Evolutionary conservation across 495 filamentous ascomycete species (phyloP).

Genomic region (Chaetomium fimeti): DNA sequence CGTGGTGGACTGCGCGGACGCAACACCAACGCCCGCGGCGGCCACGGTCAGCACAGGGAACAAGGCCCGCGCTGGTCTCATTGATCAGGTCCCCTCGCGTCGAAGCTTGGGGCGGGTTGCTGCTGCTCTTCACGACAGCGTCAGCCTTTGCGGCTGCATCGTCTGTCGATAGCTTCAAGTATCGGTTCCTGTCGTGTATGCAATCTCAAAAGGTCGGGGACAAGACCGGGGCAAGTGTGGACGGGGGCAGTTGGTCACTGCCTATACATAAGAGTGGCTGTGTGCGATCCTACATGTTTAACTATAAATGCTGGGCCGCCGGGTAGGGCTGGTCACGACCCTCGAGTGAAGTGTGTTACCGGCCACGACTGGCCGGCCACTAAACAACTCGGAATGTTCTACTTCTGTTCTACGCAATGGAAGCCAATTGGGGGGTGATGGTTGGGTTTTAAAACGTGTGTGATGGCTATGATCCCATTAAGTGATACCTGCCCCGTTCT

Average conservation of each 20-base stretch:
- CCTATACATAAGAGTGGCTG: background rate
- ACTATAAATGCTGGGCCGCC: background rate
- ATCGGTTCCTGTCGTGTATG: background rate
- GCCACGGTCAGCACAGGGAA: slow-evolving; percentile 15
- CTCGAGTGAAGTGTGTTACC: background rate
- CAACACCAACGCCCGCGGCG: slow-evolving; percentile 12
- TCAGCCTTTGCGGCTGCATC: slow-evolving; percentile 8
- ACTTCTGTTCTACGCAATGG: too few relatives aligned
- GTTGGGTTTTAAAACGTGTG: background rate
- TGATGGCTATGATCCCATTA: background rate
- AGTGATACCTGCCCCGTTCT: background rate
- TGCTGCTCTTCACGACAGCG: background rate
- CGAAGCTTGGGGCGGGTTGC: background rate
- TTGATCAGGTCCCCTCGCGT: slow-evolving; percentile 11
- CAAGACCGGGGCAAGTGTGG: background rate
- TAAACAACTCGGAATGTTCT: background rate
- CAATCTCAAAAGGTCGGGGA: background rate
- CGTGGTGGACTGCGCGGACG: slow-evolving; percentile 16
- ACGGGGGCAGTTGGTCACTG: background rate
- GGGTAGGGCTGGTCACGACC: background rate
- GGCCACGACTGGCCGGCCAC: background rate
- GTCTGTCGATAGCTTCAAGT: background rate
- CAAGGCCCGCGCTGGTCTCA: slow-evolving; percentile 22
- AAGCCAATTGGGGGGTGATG: background rate
- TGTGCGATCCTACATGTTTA: background rate